Evolutionary conservation across 805 yeast species (phyloP).

Genomic region (Lipomyces orientalis): DNA sequence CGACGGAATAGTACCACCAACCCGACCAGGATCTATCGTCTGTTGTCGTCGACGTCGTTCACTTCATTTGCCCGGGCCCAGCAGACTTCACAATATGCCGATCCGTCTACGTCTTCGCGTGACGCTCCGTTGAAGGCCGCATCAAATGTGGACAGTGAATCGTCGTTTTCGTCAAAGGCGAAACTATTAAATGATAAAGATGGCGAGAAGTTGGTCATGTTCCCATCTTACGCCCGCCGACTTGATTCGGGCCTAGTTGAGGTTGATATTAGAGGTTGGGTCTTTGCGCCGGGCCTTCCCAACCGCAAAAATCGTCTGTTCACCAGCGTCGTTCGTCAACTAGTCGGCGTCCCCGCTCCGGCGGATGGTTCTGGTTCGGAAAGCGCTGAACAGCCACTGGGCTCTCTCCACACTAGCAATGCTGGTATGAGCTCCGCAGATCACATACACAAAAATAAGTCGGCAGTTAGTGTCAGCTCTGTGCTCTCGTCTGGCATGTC

Average conservation of each 20-base stretch:
- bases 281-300: slow-evolving; percentile 70
- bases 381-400: slow-evolving; percentile 14
- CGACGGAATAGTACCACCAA: neutral
- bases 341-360: slow-evolving; percentile 51
- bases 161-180: slow-evolving; percentile 2
- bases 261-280: slow-evolving; percentile 74
- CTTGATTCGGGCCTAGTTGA: slow-evolving; percentile 50
- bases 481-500: slow-evolving; percentile 16
- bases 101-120: neutral
- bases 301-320: slow-evolving; percentile 73
- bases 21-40: slow-evolving; percentile 19
- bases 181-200: slow-evolving; percentile 36
- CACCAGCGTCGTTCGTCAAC: slow-evolving; percentile 69
- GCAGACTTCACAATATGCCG: slow-evolving; percentile 1
- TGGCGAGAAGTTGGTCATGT: slow-evolving; percentile 65
- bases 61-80: slow-evolving; percentile 34
- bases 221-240: slow-evolving; percentile 60
- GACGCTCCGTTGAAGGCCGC: neutral
- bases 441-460: slow-evolving; percentile 15
- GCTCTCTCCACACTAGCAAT: slow-evolving; percentile 7
- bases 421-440: neutral
- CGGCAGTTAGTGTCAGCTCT: slow-evolving; percentile 29
- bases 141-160: neutral
- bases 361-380: slow-evolving; percentile 21
- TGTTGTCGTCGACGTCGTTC: slow-evolving; percentile 36